A percentile compares a stretch with the other conserved stretches of the same genome.
Conservation (phyloP, 805 yeast genomes). For the Teunomyces atbi region DNA sequence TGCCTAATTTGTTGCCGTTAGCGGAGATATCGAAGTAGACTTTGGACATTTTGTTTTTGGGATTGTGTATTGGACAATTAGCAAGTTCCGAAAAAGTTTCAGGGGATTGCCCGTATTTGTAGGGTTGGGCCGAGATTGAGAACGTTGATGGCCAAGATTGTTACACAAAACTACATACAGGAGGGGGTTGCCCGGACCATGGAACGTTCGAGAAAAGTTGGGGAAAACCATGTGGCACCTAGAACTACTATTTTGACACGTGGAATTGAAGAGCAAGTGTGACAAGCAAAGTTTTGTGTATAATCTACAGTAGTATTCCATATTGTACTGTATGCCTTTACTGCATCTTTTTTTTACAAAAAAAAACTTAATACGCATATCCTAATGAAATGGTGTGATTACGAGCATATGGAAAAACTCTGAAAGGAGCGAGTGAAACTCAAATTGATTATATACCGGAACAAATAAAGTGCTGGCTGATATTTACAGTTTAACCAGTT, state of each 20-base stretch:
- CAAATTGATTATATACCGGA: not conserved
- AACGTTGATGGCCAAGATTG: conserved; percentile 3
- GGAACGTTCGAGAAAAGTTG: conserved; percentile 6
- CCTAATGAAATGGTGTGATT: not conserved
- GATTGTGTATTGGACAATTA: not conserved
- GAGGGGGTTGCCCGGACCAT: not conserved
- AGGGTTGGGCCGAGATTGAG: conserved; percentile 4
- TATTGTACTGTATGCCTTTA: no score
- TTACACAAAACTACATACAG: conserved; percentile 4
- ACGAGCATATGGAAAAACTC: not conserved
- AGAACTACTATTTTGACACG: no score
- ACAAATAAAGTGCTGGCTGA: not conserved
- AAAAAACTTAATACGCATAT: no score
- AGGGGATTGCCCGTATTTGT: conserved; percentile 3
- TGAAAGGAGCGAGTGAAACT: not conserved
- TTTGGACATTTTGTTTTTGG: conserved; percentile 48
- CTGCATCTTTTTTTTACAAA: no score
- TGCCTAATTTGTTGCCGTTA: conserved; percentile 68
- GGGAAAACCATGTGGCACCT: no score
- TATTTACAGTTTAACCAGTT: not conserved
- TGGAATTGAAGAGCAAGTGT: no score
- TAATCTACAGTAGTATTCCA: no score
- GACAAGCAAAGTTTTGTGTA: no score
- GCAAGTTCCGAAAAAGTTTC: conserved; percentile 2
- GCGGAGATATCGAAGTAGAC: conserved; percentile 83